Evolutionary conservation across 768 basidiomycete species (phyloP).

Genomic region (Podaxis pistillaris): DNA sequence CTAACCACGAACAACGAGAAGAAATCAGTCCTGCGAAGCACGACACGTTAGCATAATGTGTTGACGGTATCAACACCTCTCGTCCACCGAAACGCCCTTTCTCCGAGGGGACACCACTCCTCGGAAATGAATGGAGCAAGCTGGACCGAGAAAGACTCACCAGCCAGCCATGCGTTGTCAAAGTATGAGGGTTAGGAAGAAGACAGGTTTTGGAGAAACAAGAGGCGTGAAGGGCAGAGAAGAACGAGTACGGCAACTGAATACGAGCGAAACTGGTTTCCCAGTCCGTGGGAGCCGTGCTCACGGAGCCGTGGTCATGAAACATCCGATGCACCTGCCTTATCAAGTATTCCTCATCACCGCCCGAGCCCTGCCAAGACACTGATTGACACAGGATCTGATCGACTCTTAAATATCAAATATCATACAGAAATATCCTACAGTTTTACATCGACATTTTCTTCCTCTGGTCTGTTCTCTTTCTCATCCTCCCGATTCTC

Average conservation of each 20-base stretch:
- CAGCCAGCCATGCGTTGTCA: conserved; percentile 9
- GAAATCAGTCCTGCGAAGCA: background rate
- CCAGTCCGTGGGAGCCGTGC: conserved; percentile 4
- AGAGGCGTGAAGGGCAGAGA: background rate
- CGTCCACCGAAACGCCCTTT: background rate
- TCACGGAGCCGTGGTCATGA: background rate
- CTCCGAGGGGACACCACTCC: background rate
- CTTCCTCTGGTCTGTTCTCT: background rate
- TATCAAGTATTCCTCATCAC: background rate
- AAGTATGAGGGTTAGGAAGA: background rate
- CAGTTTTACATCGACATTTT: background rate
- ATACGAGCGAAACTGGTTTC: background rate
- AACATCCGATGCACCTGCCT: conserved; percentile 5
- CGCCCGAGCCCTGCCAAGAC: conserved; percentile 1
- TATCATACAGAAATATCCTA: conserved; percentile 2
- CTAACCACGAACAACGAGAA: conserved; percentile 14
- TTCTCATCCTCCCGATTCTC: background rate
- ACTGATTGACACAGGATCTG: background rate
- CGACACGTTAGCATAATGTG: background rate
- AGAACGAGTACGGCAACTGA: background rate
- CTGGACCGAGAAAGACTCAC: background rate
- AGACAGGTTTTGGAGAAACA: background rate
- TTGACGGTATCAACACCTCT: too few species aligned
- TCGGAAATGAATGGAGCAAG: conserved; percentile 2
- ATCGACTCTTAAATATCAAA: background rate